Evolutionary conservation across 2,329 filamentous ascomycete genomes (phyloP).

Genomic region (Elsinoe fawcettii): DNA sequence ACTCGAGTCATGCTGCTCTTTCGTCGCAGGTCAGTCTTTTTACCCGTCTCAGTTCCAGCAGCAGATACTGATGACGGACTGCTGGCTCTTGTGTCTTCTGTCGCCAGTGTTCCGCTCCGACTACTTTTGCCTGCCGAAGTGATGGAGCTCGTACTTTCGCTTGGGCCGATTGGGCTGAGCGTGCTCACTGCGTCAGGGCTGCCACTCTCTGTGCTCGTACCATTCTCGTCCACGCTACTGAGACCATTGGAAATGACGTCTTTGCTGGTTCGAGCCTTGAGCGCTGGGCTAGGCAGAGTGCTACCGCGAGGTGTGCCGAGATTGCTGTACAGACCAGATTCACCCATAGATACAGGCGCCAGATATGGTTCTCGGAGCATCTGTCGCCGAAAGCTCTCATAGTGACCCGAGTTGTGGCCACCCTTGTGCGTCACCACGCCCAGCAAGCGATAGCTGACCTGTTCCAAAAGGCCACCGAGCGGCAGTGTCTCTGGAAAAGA

Average conservation of each 20-base stretch:
- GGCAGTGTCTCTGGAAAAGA: slow-evolving; percentile 81
- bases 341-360: slow-evolving; percentile 71
- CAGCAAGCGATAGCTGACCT: slow-evolving; percentile 74
- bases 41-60: background rate
- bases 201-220: background rate
- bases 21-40: slow-evolving; percentile 5
- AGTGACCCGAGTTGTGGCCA: slow-evolving; percentile 91
- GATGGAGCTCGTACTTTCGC: background rate
- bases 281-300: slow-evolving; percentile 26
- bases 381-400: slow-evolving; percentile 90
- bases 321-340: slow-evolving; percentile 64
- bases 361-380: slow-evolving; percentile 57
- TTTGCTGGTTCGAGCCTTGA: background rate
- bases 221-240: background rate
- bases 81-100: background rate
- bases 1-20: slow-evolving; percentile 10
- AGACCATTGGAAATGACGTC: background rate
- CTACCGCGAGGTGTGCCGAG: slow-evolving; percentile 28
- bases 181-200: background rate
- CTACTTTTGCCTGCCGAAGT: background rate
- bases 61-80: background rate
- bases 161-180: slow-evolving; percentile 11
- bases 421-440: slow-evolving; percentile 91
- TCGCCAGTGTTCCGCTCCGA: background rate
- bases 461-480: slow-evolving; percentile 69